Conservation (phyloP, 257 asterid genomes). For the Fraxinus anomala region DNA sequence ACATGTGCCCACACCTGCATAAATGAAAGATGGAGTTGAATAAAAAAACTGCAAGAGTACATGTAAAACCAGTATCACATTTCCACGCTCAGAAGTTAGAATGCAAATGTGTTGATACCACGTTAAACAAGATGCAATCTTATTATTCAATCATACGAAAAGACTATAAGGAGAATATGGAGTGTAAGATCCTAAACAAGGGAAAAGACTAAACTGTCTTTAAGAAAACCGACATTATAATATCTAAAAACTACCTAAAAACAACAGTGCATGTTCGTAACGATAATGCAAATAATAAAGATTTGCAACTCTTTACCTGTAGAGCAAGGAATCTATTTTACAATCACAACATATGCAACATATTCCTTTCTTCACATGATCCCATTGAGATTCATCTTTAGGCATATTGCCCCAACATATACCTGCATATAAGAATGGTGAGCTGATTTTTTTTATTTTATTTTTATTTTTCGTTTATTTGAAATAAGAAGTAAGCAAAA, state of each 20-base stretch:
- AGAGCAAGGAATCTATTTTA: slow-evolving; percentile 72
- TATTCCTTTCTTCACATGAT: slow-evolving; percentile 69
- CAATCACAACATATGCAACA: slow-evolving; percentile 70
- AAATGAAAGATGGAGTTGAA: background rate
- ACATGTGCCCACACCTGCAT: slow-evolving; percentile 88
- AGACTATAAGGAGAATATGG: background rate
- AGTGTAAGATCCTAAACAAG: background rate
- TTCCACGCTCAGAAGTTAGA: background rate
- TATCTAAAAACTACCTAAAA: background rate
- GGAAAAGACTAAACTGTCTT: background rate
- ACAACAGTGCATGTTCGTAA: background rate
- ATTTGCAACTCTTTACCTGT: slow-evolving; percentile 52
- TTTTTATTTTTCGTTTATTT: background rate
- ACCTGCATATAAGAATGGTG: slow-evolving; percentile 31
- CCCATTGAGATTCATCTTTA: slow-evolving; percentile 62
- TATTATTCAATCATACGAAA: background rate
- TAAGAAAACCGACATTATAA: background rate
- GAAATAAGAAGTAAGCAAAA: background rate
- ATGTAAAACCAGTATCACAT: background rate
- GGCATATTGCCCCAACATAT: slow-evolving; percentile 30
- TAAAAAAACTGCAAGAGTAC: background rate
- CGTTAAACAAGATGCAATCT: background rate
- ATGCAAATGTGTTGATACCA: too few species aligned
- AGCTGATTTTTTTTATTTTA: background rate
- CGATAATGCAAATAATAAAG: background rate